Conservation (phyloP, 306 rosid species). For the Ziziphus jujuba region DNA sequence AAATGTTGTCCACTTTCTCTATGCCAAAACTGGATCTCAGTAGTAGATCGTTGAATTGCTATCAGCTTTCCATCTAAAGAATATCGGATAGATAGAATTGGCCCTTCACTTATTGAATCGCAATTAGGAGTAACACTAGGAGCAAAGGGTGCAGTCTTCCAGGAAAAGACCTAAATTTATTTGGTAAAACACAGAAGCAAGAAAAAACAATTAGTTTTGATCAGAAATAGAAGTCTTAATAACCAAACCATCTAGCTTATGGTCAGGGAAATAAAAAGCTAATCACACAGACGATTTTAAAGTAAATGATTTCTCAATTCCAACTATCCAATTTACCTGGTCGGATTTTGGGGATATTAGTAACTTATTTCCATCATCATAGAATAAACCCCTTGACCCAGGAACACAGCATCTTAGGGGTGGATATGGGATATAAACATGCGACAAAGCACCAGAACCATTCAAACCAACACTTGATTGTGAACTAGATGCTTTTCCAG, state of each 20-base stretch:
- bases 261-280: neutral
- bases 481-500: conserved; percentile 81
- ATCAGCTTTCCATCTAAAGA: conserved; percentile 78
- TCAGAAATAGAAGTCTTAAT: neutral
- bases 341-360: conserved; percentile 72
- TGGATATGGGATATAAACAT: conserved; percentile 77
- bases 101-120: conserved; percentile 82
- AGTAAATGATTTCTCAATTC: conserved; percentile 5
- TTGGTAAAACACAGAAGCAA: conserved; percentile 3
- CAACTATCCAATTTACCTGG: conserved; percentile 53
- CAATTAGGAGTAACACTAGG: conserved; percentile 57
- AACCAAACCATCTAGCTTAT: neutral
- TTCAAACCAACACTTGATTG: conserved; percentile 66
- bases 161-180: conserved; percentile 65
- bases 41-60: conserved; percentile 76
- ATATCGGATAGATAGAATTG: conserved; percentile 74
- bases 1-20: conserved; percentile 80
- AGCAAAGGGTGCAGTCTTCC: conserved; percentile 81
- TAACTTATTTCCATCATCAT: conserved; percentile 87
- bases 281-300: neutral
- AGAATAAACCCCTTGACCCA: conserved; percentile 74
- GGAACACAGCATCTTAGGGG: conserved; percentile 67
- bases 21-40: conserved; percentile 72
- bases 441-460: conserved; percentile 82
- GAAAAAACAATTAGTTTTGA: conserved; percentile 1